These are phyloP conservation scores for Colletotrichum sp. DNA, from an alignment of 2,329 filamentous ascomycete species.

Conservation along the genomic window DNA sequence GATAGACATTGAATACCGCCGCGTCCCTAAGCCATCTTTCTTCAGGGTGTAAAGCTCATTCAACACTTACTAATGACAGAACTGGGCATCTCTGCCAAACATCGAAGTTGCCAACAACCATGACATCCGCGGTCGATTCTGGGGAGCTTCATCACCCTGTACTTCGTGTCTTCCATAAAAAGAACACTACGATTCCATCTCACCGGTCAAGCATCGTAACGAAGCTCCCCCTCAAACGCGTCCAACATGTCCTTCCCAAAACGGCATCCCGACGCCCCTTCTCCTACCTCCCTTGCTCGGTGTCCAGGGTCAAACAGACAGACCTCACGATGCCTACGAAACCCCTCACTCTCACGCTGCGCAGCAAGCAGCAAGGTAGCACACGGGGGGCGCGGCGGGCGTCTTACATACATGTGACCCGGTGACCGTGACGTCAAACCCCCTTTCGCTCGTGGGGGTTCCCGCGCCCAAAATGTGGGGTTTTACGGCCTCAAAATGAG, in stretches of 20 bases:
- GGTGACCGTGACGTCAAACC: background rate
- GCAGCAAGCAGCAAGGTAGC: background rate
- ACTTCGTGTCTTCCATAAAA: fast-evolving
- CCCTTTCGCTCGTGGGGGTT: background rate
- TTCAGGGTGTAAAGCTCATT: background rate
- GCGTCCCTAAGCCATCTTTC: background rate
- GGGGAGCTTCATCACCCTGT: background rate
- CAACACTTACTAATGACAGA: background rate
- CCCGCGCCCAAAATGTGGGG: background rate
- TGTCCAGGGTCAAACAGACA: background rate
- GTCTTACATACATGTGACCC: background rate
- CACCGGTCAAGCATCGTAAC: background rate
- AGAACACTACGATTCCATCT: background rate
- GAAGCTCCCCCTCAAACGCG: background rate
- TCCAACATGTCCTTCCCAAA: background rate
- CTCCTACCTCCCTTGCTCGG: background rate
- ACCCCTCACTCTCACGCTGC: background rate
- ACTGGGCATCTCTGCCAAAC: background rate
- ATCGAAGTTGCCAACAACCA: background rate
- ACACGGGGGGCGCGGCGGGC: background rate
- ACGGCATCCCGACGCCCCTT: background rate
- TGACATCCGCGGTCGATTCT: background rate
- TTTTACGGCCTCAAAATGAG: background rate
- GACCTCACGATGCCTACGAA: background rate
- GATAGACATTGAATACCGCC: fast-evolving